Base-by-base conservation (phyloP, 371 early-diverging fungal species). In the Mortierella sp. region DNA sequence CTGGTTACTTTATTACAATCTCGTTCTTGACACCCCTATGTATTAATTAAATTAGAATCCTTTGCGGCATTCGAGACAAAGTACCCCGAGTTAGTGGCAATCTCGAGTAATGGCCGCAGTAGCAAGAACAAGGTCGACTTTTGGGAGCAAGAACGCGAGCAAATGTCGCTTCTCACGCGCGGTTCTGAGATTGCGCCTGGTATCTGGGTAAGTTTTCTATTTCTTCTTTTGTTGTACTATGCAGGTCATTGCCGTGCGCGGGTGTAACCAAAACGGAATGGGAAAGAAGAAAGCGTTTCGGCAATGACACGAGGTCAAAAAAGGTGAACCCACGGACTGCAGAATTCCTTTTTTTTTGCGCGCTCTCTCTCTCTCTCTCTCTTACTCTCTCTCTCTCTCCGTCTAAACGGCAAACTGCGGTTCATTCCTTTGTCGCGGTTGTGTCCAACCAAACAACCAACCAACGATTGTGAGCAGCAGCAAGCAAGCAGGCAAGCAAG, bases 91-190 rank as follows among this genome's bases (percentile, higher is more conserved):
- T 78, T 90, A 28, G 89, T 94, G 3, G 84, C 89, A 24, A 86
- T 89, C 57, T 87, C 92, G 70, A 84, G 84, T 31, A 52, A 79
- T 19, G 92, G 93, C 10, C 55, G 72, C 38, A 65, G 81, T 19
- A 70, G 76, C 47, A 80, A 84, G 74, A 83, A 92, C 70, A 88
- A 80, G 55, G 78, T 90, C 26, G 88, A 91, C 54, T 91, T 94
- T 70, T 84, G 82, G 82, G 91, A 92, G 73, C 84, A 88, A 60
- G 94, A 94, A 75, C 79, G 90, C 21, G 88, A 88, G 28, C 91
- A 93, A 81, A 94, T 94, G 92, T 80, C 90, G 26, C 71, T 88
- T 38, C 86, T 94, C 87, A 93, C 92, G 38, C 78, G 88, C n/a
- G 91, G 90, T 1, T 89, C 89, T 3, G 90, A 92, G 81, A 88